These are phyloP conservation scores for Candida labiduridarum DNA, from an alignment of 1,139 yeast species.

Conservation along the genomic window DNA sequence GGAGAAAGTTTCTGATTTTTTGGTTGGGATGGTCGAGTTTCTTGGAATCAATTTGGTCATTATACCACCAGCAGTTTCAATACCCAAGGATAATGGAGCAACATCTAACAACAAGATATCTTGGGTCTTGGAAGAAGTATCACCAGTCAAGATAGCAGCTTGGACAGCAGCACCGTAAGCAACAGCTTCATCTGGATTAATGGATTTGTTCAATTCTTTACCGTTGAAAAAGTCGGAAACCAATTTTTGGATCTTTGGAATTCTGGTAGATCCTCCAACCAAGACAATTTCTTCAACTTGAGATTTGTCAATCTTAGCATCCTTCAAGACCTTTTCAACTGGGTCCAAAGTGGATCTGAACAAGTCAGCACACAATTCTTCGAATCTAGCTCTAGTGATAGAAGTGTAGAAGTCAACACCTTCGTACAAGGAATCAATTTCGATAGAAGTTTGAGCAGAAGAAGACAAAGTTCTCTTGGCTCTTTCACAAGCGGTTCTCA, in stretches of 20 bases:
- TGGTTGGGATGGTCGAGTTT: constrained; percentile 94
- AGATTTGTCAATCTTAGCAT: constrained; percentile 44
- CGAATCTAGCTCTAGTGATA: constrained; percentile 48
- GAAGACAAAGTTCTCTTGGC: constrained; percentile 47
- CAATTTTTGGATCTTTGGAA: constrained; percentile 47
- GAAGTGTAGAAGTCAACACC: constrained; percentile 46
- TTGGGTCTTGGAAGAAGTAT: constrained; percentile 73
- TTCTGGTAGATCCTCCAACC: constrained; percentile 50
- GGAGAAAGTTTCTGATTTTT: constrained; percentile 92
- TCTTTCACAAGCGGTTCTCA: constrained; percentile 47
- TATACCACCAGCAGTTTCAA: constrained; percentile 96
- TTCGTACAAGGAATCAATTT: constrained; percentile 43
- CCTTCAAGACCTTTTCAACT: constrained; percentile 46
- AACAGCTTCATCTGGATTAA: constrained; percentile 49
- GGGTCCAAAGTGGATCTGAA: constrained; percentile 48
- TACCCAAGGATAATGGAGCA: constrained; percentile 91
- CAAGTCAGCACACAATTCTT: constrained; percentile 46
- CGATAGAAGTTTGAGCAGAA: constrained; percentile 43
- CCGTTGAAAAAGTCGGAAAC: constrained; percentile 49
- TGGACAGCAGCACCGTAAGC: constrained; percentile 51
- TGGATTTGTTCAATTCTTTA: constrained; percentile 47
- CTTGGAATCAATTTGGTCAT: constrained; percentile 96
- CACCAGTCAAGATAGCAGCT: constrained; percentile 72
- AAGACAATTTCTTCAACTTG: constrained; percentile 42
- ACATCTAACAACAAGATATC: constrained; percentile 89